phyloP scores from a whole-genome alignment of 495 filamentous ascomycete genomes.

The Hypoxylon perforatum region DNA sequence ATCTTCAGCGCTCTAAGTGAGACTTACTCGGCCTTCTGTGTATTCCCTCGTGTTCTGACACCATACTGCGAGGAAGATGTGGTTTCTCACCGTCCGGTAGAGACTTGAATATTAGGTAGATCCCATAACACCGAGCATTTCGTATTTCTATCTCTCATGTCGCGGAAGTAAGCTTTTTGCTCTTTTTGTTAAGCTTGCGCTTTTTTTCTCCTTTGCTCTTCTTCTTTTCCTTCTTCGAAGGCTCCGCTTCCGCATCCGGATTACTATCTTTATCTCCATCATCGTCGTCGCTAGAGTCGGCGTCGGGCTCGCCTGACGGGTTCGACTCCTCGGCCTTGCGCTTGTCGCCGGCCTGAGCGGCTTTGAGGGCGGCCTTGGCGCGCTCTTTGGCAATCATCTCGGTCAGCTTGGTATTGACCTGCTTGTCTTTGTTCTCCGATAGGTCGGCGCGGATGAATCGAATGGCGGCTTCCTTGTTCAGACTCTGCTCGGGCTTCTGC shows the following conservation, averaged over 20 bases:
- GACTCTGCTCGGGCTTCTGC: conserved; percentile 64
- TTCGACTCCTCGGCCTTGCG: conserved; percentile 48
- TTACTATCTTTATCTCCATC: no score
- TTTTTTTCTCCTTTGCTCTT: conserved; percentile 28
- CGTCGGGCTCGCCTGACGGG: conserved; percentile 30
- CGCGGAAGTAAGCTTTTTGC: no score
- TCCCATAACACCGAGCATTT: background rate
- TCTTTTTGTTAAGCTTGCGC: conserved; percentile 35
- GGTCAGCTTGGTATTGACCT: conserved; percentile 52
- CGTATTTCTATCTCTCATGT: conserved; percentile 2
- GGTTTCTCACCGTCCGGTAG: background rate
- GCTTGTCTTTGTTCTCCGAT: conserved; percentile 56
- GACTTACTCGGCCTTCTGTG: conserved; percentile 8
- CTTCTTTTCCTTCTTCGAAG: conserved; percentile 44
- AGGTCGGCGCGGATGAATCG: conserved; percentile 85
- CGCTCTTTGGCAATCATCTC: conserved; percentile 61
- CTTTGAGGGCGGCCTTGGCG: conserved; percentile 53
- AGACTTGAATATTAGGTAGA: background rate
- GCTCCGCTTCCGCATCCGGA: conserved; percentile 34
- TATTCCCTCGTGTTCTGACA: no score
- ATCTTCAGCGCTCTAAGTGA: background rate
- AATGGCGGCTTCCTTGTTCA: conserved; percentile 84
- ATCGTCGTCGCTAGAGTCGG: conserved; percentile 27
- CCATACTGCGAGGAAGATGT: background rate
- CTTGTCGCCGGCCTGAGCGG: conserved; percentile 50